Evolutionary conservation across 2,329 filamentous ascomycete genomes (phyloP).

Genomic region (Botrytis paeoniae): DNA sequence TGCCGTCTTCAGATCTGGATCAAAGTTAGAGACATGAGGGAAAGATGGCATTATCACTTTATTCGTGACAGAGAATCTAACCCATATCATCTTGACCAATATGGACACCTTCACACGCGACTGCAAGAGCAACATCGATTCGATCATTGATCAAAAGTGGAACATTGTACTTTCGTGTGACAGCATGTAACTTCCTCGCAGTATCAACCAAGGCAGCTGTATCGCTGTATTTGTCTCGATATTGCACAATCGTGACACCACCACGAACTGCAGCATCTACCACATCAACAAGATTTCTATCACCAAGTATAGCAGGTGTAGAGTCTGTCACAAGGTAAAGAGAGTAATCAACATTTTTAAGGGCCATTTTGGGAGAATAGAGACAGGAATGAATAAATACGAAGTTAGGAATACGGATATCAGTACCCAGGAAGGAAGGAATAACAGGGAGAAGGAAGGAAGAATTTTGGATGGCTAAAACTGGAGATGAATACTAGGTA

Average conservation of each 20-base stretch:
- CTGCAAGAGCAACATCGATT: conserved; percentile 80
- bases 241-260: conserved; percentile 84
- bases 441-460: background rate
- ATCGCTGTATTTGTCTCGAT: conserved; percentile 81
- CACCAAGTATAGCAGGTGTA: conserved; percentile 76
- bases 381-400: background rate
- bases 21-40: background rate
- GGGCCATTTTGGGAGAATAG: conserved; percentile 34
- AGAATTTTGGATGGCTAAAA: background rate
- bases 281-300: conserved; percentile 65
- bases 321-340: conserved; percentile 93
- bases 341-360: conserved; percentile 64
- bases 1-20: conserved; percentile 58
- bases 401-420: background rate
- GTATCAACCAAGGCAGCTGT: conserved; percentile 68
- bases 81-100: conserved; percentile 92
- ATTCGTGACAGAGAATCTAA: conserved; percentile 41
- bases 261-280: conserved; percentile 74
- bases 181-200: conserved; percentile 65
- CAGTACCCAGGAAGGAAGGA: background rate
- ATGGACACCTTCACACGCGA: conserved; percentile 88
- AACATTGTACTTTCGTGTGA: conserved; percentile 65
- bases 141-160: conserved; percentile 92
- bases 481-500: background rate
- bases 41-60: background rate